These are phyloP conservation scores for Sclerospora graminicola DNA, from an alignment of 352 stramenopile species.

Conservation along the genomic window DNA sequence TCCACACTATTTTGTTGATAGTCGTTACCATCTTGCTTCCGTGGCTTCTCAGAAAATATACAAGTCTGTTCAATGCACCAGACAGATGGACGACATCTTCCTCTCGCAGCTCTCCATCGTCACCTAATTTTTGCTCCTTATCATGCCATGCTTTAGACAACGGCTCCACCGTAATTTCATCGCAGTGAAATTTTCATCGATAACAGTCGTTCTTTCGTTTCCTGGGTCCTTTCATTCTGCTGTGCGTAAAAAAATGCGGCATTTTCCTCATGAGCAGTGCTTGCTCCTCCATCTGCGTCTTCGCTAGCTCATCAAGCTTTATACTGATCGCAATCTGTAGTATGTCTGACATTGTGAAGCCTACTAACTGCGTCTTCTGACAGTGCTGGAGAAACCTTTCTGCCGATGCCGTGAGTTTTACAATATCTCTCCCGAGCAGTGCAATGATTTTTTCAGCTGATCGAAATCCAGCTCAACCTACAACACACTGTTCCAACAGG, in stretches of 20 bases:
- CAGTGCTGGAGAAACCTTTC: too few relatives aligned
- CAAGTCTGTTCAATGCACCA: too few relatives aligned
- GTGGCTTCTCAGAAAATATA: constrained; percentile 4
- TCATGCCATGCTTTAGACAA: too few relatives aligned
- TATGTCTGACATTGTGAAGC: too few relatives aligned
- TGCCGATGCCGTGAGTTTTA: constrained; percentile 8
- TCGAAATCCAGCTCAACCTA: constrained; percentile 12
- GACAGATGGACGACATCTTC: too few relatives aligned
- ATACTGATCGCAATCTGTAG: too few relatives aligned
- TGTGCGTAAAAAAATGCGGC: constrained; percentile 13
- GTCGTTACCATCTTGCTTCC: constrained; percentile 3
- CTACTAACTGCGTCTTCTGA: too few relatives aligned
- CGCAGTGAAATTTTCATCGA: constrained; percentile 19
- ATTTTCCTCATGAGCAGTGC: too few relatives aligned
- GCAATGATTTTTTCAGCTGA: constrained; percentile 17
- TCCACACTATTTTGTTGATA: constrained; percentile 7
- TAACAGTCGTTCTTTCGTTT: constrained; percentile 13
- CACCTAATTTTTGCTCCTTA: constrained; percentile 10
- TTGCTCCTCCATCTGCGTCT: too few relatives aligned
- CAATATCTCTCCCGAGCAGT: constrained; percentile 10
- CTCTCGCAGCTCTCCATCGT: constrained; percentile 1
- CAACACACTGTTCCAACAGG: neutral
- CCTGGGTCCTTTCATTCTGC: constrained; percentile 16
- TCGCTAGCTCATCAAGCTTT: too few relatives aligned
- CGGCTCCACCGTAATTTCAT: too few relatives aligned